A percentile compares a stretch with the other conserved stretches of the same genome.
Conservation (phyloP, 768 basidiomycete species). For the Omphalotus guepiniiformis region DNA sequence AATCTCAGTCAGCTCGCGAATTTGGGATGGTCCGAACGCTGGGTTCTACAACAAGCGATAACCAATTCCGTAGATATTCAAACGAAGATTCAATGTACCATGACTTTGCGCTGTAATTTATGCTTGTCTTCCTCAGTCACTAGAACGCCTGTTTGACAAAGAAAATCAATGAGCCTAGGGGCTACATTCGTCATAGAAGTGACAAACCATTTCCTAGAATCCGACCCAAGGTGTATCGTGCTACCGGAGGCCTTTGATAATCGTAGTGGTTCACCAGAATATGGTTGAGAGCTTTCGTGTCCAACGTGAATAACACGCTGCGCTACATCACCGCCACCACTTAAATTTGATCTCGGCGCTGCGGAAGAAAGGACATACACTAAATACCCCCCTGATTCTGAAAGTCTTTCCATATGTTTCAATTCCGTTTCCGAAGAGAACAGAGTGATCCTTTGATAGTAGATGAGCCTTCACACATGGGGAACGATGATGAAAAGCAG, state of each 20-base stretch:
- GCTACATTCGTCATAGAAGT: no score
- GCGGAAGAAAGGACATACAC: conserved; percentile 19
- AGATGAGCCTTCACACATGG: neutral
- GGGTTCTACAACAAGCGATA: no score
- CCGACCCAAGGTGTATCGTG: conserved; percentile 31
- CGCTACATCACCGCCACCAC: conserved; percentile 12
- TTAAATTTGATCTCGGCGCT: neutral
- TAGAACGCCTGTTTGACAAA: conserved; percentile 47
- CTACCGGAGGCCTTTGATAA: conserved; percentile 51
- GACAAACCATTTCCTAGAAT: conserved; percentile 46
- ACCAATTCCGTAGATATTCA: no score
- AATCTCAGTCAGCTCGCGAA: conserved; percentile 32
- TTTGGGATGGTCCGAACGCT: conserved; percentile 39
- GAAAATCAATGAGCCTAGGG: no score
- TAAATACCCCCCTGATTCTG: conserved; percentile 25
- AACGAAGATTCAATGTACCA: no score
- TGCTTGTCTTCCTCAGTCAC: conserved; percentile 46
- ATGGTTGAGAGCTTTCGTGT: conserved; percentile 60
- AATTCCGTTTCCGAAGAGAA: conserved; percentile 29
- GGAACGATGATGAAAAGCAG: neutral
- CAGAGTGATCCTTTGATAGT: conserved; percentile 14
- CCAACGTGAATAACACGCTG: conserved; percentile 49
- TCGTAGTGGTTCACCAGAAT: conserved; percentile 51
- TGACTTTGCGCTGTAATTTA: conserved; percentile 42
- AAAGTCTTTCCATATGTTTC: conserved; percentile 31